Evolutionary conservation across 768 basidiomycete species (phyloP), one percentile per base, ranked within the genome.

Genomic region (Punctularia strigosozonata): DNA sequence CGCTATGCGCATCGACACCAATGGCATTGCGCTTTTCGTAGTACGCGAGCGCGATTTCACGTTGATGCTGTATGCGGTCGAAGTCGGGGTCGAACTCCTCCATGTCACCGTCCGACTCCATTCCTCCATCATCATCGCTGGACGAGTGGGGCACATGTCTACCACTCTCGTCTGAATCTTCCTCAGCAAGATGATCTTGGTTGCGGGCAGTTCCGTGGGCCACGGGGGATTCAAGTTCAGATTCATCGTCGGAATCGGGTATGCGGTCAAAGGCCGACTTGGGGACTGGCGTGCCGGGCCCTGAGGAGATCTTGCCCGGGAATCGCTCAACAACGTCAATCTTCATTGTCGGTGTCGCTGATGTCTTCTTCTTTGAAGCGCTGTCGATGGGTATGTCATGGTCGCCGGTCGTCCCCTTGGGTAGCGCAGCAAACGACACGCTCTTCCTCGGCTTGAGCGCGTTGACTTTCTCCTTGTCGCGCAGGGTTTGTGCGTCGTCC

Each of bases 11-110:
- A 33, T 68, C 69, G 26, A 68, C 61, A 1, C 75, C 74, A 37
- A 86, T 67, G 14, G 61, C 61, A 25, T 56, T 58, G 36, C 80
- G 73, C 52, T 75, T 80, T 45, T 66, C 59, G 53, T 79, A 65
- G 50, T 88, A 87, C 46, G 76, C 75, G 30, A 86, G 50, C 14
- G 78, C 75, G 46, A 87, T 69, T 53, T 86, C 83, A 21, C 82
- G 76, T 46, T 85, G 80, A 47, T 81, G 80, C 37, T 64, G 71
- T 18, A 73, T 78, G 36, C 62, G 65, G 46, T 83, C 74, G 23
- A 76, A 58, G 47, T 62, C 68, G n/a, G 68, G 66, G 14, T 59
- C 56, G 15, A 43, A 43, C 5, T 54, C 57, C 12, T 49, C 48
- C 19, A 60, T 51, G 15, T 51, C 52, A 22, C 58, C 56, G 21